Conservation (phyloP, 768 basidiomycete species). For the Boletales sp. region DNA sequence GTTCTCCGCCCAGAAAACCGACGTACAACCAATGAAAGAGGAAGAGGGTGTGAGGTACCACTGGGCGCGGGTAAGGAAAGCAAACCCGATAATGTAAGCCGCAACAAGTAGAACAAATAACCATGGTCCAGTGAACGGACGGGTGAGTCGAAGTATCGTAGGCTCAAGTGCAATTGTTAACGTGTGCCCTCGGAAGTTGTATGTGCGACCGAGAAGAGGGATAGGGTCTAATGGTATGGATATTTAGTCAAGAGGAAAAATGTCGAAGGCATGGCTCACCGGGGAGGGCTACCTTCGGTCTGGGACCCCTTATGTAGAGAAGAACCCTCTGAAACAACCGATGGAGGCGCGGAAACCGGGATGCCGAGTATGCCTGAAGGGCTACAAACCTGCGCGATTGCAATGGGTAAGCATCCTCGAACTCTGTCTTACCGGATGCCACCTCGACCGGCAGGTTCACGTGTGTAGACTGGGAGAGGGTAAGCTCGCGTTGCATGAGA, state of each 20-base stretch:
- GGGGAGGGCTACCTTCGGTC: conserved; percentile 51
- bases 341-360: conserved; percentile 20
- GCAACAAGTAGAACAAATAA: conserved; percentile 51
- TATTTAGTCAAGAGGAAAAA: not conserved
- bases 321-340: conserved; percentile 1
- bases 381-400: not conserved
- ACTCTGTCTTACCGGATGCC: conserved; percentile 3
- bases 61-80: conserved; percentile 70
- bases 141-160: conserved; percentile 47
- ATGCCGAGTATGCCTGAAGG: conserved; percentile 7
- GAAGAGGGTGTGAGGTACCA: conserved; percentile 66
- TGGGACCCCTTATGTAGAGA: conserved; percentile 55
- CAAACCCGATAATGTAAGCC: conserved; percentile 67
- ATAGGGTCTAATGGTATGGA: conserved; percentile 38
- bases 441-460: conserved; percentile 2
- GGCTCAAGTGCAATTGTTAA: conserved; percentile 54
- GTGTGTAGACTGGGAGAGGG: conserved; percentile 12
- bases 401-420: not conserved
- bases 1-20: conserved; percentile 66
- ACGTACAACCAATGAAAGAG: conserved; percentile 64
- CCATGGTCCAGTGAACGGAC: conserved; percentile 48
- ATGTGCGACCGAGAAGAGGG: conserved; percentile 53
- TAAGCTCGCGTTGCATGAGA: conserved; percentile 12
- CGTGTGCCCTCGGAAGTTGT: conserved; percentile 34
- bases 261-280: conserved; percentile 25